Base-by-base conservation (phyloP, 1,284 basidiomycete genomes). In the Apiotrichum gamsii region DNA sequence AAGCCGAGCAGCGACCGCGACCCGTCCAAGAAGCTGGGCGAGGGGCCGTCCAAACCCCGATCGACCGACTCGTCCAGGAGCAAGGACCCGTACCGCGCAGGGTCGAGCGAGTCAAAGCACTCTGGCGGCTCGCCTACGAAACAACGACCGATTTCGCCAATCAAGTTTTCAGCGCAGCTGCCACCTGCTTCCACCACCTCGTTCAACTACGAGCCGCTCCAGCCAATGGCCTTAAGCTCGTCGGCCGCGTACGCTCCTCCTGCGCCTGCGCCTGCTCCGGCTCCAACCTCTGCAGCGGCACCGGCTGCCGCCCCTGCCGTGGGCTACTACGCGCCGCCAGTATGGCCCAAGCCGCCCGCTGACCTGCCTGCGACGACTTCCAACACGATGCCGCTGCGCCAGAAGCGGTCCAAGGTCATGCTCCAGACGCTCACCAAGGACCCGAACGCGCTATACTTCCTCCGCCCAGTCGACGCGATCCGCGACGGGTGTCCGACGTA, bases 401-500 rank as follows among this genome's bases (percentile, higher is more conserved):
- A 81, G 63, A 86, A 82, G 76, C 90, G 90, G 67, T 87, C 84
- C 61, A 83, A 79, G 64, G 81, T 83, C 1, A 66, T 94, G 20
- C 61, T 96, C 54, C 82, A 79, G 61, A 73, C 62, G 23, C 62
- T 96, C 23, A 70, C 76, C 50, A 87, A 82, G 65, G 69, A 85
- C 25, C 79, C 83, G 1, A 84, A 88, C 60, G 81, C 84, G 13
- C 69, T 74, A 24, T 85, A 94, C 61, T 98, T 98, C 74, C 65
- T 80, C 33, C 77, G 78, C 16, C 90, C 94, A 2, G 94, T 98
- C 14, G 87, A 98, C 69, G 86, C 93, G 0, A 71, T 84, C 6
- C 67, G 73, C 41, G 87, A 86, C 72, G 89, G 84, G 23, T 93
- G 85, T 69, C 90, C 87, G 33, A 90, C 88, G 84, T 98, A 98